Conservation (phyloP, 306 rosid species). For the Glycine tomentella region DNA sequence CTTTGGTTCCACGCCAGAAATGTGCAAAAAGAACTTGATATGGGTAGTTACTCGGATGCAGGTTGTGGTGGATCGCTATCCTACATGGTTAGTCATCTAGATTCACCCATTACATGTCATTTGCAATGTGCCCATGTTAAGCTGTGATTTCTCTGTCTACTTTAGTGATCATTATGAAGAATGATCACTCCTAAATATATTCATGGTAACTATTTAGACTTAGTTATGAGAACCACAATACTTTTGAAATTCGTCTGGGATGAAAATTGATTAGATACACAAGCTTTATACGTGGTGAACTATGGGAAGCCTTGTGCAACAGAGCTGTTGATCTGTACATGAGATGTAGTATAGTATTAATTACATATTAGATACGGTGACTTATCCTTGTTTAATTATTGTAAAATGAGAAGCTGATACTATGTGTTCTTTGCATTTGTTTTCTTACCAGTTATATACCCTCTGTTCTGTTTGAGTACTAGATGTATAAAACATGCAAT, state of each 20-base stretch:
- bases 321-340: background rate
- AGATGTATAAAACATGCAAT: conserved; percentile 28
- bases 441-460: too few relatives aligned
- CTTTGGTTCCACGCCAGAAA: conserved; percentile 96
- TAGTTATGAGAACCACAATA: background rate
- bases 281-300: background rate
- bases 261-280: background rate
- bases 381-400: too few relatives aligned
- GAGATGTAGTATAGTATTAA: too few relatives aligned
- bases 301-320: conserved; percentile 5
- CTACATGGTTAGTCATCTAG: conserved; percentile 78
- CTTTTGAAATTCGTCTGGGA: too few relatives aligned
- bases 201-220: background rate
- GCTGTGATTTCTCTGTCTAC: too few relatives aligned
- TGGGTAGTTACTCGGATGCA: conserved; percentile 99
- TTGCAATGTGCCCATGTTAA: background rate
- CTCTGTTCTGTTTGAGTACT: conserved; percentile 8
- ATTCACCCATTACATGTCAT: background rate
- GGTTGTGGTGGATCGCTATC: conserved; percentile 95
- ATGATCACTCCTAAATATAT: conserved; percentile 12
- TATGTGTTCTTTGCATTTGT: too few relatives aligned
- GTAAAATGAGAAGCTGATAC: too few relatives aligned
- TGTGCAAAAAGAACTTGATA: conserved; percentile 92
- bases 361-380: too few relatives aligned
- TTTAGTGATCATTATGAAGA: conserved; percentile 34